A percentile compares a stretch with the other conserved stretches of the same genome.
These are phyloP conservation scores for Tulasnella sp. DNA, from an alignment of 768 basidiomycete species.

Conservation along the genomic window DNA sequence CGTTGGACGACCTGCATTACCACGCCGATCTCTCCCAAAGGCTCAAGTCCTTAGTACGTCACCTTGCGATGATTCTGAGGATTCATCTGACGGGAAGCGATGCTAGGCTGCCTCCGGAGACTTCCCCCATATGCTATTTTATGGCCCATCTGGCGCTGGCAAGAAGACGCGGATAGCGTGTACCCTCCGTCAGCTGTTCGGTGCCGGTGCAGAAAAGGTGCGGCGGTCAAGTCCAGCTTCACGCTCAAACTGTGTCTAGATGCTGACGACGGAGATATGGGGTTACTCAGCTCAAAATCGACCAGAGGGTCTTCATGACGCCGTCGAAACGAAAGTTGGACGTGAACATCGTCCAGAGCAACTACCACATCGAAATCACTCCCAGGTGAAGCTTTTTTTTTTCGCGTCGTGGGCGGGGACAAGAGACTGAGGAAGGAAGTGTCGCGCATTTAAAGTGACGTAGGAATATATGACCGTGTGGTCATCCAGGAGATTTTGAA, in stretches of 20 bases:
- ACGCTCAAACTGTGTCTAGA: neutral
- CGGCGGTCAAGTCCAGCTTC: slow-evolving; percentile 16
- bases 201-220: slow-evolving; percentile 86
- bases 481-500: slow-evolving; percentile 96
- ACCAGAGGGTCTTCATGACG: slow-evolving; percentile 90
- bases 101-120: slow-evolving; percentile 74
- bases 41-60: slow-evolving; percentile 58
- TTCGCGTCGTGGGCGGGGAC: too few species aligned
- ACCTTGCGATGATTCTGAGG: neutral
- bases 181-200: slow-evolving; percentile 80
- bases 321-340: slow-evolving; percentile 91
- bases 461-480: slow-evolving; percentile 86
- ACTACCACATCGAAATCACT: slow-evolving; percentile 95
- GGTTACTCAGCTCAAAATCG: slow-evolving; percentile 79
- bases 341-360: slow-evolving; percentile 94
- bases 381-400: too few species aligned
- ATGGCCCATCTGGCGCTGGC: slow-evolving; percentile 92
- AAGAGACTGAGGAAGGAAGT: too few species aligned
- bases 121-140: slow-evolving; percentile 96
- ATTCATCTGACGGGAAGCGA: neutral
- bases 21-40: slow-evolving; percentile 70
- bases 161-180: slow-evolving; percentile 96
- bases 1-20: slow-evolving; percentile 80
- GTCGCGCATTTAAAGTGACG: slow-evolving; percentile 74
- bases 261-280: neutral